These are phyloP conservation scores for Rhexocercosporidium sp. DNA, from an alignment of 2,329 filamentous ascomycete genomes.

Conservation along the genomic window DNA sequence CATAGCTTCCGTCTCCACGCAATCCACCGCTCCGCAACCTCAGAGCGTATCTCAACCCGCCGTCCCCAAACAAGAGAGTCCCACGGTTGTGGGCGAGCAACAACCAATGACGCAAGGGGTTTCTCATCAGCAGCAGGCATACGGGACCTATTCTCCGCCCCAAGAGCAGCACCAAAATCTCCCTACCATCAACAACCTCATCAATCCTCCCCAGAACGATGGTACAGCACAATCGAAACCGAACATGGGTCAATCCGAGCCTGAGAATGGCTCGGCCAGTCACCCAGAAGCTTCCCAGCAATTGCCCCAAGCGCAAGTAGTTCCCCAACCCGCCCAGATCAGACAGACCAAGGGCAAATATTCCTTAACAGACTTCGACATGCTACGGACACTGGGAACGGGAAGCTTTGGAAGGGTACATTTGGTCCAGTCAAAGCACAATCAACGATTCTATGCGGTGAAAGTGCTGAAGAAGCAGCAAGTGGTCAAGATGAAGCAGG, in stretches of 20 bases:
- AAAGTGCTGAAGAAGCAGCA: slow-evolving; percentile 99
- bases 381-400: slow-evolving; percentile 90
- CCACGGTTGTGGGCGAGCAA: slow-evolving; percentile 39
- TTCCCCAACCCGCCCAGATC: slow-evolving; percentile 37
- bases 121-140: slow-evolving; percentile 42
- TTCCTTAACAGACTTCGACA: slow-evolving; percentile 85
- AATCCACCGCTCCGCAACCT: slow-evolving; percentile 41
- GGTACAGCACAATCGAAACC: slow-evolving; percentile 45
- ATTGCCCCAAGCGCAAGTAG: slow-evolving; percentile 19
- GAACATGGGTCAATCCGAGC: slow-evolving; percentile 27
- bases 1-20: slow-evolving; percentile 48
- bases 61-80: slow-evolving; percentile 37
- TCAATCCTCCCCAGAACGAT: slow-evolving; percentile 67
- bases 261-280: slow-evolving; percentile 16
- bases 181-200: slow-evolving; percentile 83
- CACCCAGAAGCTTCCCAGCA: slow-evolving; percentile 15
- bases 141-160: slow-evolving; percentile 38
- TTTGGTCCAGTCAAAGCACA: slow-evolving; percentile 96
- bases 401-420: slow-evolving; percentile 97
- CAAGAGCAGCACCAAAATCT: slow-evolving; percentile 61
- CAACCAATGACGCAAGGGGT: slow-evolving; percentile 42
- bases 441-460: slow-evolving; percentile 96
- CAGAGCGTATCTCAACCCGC: slow-evolving; percentile 36
- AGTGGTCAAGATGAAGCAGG: slow-evolving; percentile 99
- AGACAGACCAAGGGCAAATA: slow-evolving; percentile 97